Evolutionary conservation across 345 rosid genomes (phyloP), one percentile per base, ranked within the genome.

Genomic region (Aquilaria yunnanensis): DNA sequence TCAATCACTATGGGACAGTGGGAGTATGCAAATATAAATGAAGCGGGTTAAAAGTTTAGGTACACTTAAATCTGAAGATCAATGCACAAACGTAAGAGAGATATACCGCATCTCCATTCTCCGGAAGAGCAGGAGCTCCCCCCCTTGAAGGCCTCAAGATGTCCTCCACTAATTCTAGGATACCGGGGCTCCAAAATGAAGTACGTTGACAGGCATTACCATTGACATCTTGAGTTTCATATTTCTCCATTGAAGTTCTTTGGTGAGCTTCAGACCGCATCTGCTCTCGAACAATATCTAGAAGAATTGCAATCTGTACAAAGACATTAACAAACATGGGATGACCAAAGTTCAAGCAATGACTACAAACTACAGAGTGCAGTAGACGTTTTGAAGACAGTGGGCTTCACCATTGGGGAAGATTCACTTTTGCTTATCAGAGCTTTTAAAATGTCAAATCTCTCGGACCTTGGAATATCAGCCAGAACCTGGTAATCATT

Each of bases 61-160:
- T 23, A 23, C 23, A 23, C 23, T 23, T 23, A 11, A 34, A 14
- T 53, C 29, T 23, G 43, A 3, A n/a, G 13, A 59, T 56, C 9
- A 34, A 14, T 9, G 32, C n/a, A 58, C 9, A 67, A 37, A 57
- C 10, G 59, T 67, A 47, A 12, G 65, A 51, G 63, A 54, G 60
- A 61, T 32, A 59, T 72, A 90, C 99, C 74, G 82, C 84, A 72
- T 94, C 99, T 30, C 85, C 74, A 59, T 81, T 76, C 56, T 90
- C 95, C 0, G 92, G 97, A 78, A 90, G 81, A 64, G 70, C 59
- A 23, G 97, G 95, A 70, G 95, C 96, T 60, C 97, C 96, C 49
- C 99, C 96, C 41, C 64, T 67, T 29, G 85, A 72, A 76, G 97
- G 97, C 74, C 74, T 77, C 75, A 94, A 80, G 70, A 90, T 82